Evolutionary conservation across 257 asterid genomes (phyloP).

Genomic region (Przewalskia tangutica): DNA sequence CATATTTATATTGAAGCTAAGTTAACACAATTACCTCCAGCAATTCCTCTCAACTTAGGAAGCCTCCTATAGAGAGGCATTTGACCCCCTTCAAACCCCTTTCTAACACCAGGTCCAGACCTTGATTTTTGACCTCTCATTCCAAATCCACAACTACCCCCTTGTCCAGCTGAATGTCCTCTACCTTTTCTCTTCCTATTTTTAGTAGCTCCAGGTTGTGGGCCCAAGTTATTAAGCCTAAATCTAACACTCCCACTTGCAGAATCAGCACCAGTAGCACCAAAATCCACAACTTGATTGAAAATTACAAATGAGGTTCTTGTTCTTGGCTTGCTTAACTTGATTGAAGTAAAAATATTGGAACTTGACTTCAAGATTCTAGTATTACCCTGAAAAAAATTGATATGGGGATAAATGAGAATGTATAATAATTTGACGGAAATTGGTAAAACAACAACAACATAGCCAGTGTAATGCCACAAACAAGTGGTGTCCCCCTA

Average conservation of each 20-base stretch:
- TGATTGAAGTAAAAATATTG: constrained; percentile 28
- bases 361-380: constrained; percentile 35
- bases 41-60: constrained; percentile 40
- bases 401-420: not conserved
- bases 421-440: not conserved
- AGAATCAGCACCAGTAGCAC: constrained; percentile 12
- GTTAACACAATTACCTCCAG: constrained; percentile 58
- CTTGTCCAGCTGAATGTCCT: constrained; percentile 96
- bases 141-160: constrained; percentile 84
- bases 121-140: constrained; percentile 52
- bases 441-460: not conserved
- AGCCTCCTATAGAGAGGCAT: no score
- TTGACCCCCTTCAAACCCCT: no score
- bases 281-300: constrained; percentile 12
- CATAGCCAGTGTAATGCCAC: no score
- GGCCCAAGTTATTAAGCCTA: constrained; percentile 81
- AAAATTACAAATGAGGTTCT: constrained; percentile 22
- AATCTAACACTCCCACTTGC: constrained; percentile 23
- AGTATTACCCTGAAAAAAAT: constrained; percentile 43
- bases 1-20: not conserved
- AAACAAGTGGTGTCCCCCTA: no score
- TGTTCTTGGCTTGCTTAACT: constrained; percentile 15
- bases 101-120: no score
- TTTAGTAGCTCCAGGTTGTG: constrained; percentile 62
- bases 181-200: constrained; percentile 86